These are phyloP conservation scores for Maudiozyma pseudohumilis DNA, from an alignment of 805 yeast genomes.

Conservation along the genomic window DNA sequence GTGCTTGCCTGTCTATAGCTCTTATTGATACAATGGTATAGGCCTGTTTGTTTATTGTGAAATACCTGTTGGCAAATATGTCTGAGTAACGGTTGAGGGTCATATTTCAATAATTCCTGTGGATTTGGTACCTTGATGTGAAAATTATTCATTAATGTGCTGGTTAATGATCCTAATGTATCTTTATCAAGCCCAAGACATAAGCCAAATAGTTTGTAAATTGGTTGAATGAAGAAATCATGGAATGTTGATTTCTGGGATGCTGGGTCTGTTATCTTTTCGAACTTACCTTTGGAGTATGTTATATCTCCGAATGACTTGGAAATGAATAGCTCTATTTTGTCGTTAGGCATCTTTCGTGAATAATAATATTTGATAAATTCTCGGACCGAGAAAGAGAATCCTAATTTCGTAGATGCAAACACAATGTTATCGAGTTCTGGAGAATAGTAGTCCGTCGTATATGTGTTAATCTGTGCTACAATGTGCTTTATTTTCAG, in stretches of 20 bases:
- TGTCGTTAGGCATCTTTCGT: slow-evolving; percentile 28
- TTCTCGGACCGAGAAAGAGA: slow-evolving; percentile 56
- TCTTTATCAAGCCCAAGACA: slow-evolving; percentile 38
- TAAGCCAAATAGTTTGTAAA: slow-evolving; percentile 63
- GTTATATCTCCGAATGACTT: slow-evolving; percentile 73
- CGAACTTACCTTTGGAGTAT: slow-evolving; percentile 39
- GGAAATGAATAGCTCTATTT: slow-evolving; percentile 34
- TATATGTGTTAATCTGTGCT: slow-evolving; percentile 51
- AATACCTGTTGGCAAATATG: slow-evolving; percentile 48
- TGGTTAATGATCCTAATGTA: slow-evolving; percentile 35
- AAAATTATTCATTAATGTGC: slow-evolving; percentile 40
- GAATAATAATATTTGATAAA: slow-evolving; percentile 47
- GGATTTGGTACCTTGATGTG: slow-evolving; percentile 31
- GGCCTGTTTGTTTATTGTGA: slow-evolving; percentile 35
- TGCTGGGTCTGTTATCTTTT: slow-evolving; percentile 20
- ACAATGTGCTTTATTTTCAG: slow-evolving; percentile 52
- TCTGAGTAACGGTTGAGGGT: slow-evolving; percentile 49
- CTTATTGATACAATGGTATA: slow-evolving; percentile 35
- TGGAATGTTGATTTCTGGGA: slow-evolving; percentile 39
- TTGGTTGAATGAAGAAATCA: slow-evolving; percentile 61
- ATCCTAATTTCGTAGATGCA: slow-evolving; percentile 53
- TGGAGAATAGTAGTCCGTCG: slow-evolving; percentile 43
- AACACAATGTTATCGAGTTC: slow-evolving; percentile 58
- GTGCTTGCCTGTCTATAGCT: background rate
- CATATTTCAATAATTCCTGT: slow-evolving; percentile 36